phyloP scores from a whole-genome alignment of 345 rosid genomes.

The Durio zibethinus region DNA sequence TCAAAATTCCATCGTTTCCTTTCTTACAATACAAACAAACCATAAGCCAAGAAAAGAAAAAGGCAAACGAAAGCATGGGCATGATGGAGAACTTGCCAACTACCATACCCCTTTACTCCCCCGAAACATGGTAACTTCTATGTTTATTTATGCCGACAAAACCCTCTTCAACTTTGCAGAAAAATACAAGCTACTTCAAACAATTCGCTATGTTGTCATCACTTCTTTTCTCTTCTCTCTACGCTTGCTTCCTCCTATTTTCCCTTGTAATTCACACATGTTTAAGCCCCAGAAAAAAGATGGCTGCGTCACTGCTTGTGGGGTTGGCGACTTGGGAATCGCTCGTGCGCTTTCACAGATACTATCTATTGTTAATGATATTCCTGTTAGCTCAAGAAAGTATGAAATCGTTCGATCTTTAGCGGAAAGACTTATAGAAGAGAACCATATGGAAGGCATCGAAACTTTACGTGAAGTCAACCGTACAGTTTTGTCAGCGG shows the following conservation, averaged over 20 bases:
- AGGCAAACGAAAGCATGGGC: neutral
- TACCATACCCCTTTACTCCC: constrained; percentile 52
- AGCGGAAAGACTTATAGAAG: constrained; percentile 72
- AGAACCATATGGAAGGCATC: constrained; percentile 49
- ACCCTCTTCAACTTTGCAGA: constrained; percentile 44
- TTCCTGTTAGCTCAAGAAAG: constrained; percentile 76
- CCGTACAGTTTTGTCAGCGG: constrained; percentile 49
- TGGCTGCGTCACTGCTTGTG: neutral
- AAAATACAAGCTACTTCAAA: constrained; percentile 45
- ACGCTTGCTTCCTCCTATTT: constrained; percentile 46
- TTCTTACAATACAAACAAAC: neutral
- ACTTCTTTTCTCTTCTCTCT: constrained; percentile 57
- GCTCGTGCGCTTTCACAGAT: constrained; percentile 70
- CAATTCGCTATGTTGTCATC: constrained; percentile 43
- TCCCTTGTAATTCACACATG: constrained; percentile 23
- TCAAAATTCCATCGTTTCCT: neutral
- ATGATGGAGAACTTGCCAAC: constrained; percentile 42
- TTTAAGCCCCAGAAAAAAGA: constrained; percentile 18
- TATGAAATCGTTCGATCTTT: constrained; percentile 66
- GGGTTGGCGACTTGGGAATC: constrained; percentile 48
- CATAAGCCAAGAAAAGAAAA: neutral
- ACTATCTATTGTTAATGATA: constrained; percentile 45
- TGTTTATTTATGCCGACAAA: constrained; percentile 58
- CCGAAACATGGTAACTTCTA: constrained; percentile 47
- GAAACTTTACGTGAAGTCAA: constrained; percentile 50